Evolutionary conservation across 2,329 filamentous ascomycete species (phyloP), one percentile per base, ranked within the genome.

Genomic region (Dactylellina sp.): DNA sequence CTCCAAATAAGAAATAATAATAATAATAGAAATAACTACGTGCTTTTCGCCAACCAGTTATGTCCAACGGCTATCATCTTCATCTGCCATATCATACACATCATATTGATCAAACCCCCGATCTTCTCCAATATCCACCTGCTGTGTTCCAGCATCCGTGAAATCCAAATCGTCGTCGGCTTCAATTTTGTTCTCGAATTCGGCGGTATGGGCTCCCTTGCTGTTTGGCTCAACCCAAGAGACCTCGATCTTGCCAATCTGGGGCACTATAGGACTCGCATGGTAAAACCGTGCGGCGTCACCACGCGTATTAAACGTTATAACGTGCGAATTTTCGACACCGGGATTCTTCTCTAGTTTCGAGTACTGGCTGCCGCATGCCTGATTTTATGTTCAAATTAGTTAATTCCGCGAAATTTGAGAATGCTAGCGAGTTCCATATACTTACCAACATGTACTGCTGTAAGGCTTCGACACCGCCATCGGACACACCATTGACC

Each of bases 401-500:
- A n/a, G n/a, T n/a, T n/a, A n/a, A n/a, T n/a, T n/a, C n/a, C n/a
- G n/a, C n/a, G n/a, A n/a, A n/a, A n/a, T n/a, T n/a, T n/a, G n/a
- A n/a, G n/a, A n/a, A n/a, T n/a, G n/a, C n/a, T n/a, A n/a, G n/a
- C n/a, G n/a, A n/a, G n/a, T n/a, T n/a, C n/a, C n/a, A n/a, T 47
- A 49, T 55, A 82, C 86, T 81, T 82, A 90, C 88, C 75, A 92
- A 83, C 20, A 94, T 85, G 80, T 90, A 89, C 78, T 91, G 89
- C 75, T 90, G 84, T 46, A 94, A 82, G 25, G 85, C 84, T 80
- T 93, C 91, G 76, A 93, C 89, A 78, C 87, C 87, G 28, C 85
- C 85, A 12, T 84, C 84, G 2, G 88, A 87, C 78, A 89, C 88
- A 80, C 88, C 89, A 6, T 84, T 84, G 22, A 94, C 81, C 4